phyloP scores from a whole-genome alignment of 768 basidiomycete genomes.

The Rhodotorula diobovata region DNA sequence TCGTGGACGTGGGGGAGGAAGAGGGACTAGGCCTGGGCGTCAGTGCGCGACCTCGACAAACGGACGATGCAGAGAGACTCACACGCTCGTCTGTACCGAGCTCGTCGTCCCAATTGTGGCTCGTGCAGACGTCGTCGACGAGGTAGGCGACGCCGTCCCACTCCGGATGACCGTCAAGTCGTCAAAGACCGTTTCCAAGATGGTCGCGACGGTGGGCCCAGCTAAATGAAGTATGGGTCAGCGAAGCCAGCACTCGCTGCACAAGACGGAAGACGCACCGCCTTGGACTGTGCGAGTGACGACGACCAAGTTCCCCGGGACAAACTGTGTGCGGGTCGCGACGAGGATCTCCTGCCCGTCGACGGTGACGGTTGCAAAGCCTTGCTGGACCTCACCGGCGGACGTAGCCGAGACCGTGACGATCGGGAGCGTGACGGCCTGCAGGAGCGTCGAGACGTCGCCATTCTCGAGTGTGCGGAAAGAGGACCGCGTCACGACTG shows the following conservation, averaged over 20 bases:
- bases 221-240: not conserved
- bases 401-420: slow-evolving; percentile 2
- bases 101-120: not conserved
- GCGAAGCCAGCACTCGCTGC: not conserved
- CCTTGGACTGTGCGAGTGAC: not conserved
- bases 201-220: not conserved
- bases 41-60: no score
- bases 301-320: not conserved
- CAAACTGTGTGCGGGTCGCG: not conserved
- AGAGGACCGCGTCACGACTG: not conserved
- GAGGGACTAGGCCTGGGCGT: no score
- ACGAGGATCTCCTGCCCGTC: slow-evolving; percentile 1
- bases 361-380: not conserved
- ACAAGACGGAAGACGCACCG: not conserved
- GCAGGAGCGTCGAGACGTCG: not conserved
- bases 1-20: no score
- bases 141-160: not conserved
- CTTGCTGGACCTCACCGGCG: not conserved
- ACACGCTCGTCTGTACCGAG: not conserved
- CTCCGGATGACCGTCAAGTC: not conserved
- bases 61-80: no score
- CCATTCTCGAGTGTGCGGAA: slow-evolving; percentile 5
- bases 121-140: no score
- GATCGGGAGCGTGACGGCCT: not conserved
- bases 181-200: not conserved